Percentiles rank a stretch among this genome's conserved stretches.
These are phyloP conservation scores for Starmerella riodocensis DNA, from an alignment of 805 yeast genomes.

Conservation along the genomic window DNA sequence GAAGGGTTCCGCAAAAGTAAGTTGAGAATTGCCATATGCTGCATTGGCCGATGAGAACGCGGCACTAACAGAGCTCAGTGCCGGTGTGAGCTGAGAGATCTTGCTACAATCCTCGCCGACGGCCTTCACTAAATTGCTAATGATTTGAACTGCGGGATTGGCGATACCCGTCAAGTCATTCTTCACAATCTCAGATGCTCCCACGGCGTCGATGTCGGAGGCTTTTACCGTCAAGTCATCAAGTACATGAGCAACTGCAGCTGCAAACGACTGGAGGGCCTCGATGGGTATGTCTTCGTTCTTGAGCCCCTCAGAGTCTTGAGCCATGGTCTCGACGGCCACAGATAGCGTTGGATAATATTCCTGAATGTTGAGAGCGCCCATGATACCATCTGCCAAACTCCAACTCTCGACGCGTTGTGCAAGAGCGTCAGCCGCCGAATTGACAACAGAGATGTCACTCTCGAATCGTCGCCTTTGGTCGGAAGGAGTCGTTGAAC, in stretches of 20 bases:
- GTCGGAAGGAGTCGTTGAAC: too few relatives aligned
- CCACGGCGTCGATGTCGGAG: conserved; percentile 20
- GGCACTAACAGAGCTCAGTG: conserved; percentile 10
- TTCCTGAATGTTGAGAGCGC: conserved; percentile 25
- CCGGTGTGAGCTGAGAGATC: conserved; percentile 12
- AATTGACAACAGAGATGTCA: conserved; percentile 12
- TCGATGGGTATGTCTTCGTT: conserved; percentile 9
- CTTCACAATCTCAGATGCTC: conserved; percentile 20
- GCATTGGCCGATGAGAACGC: conserved; percentile 14
- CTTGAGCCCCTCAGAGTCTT: conserved; percentile 6
- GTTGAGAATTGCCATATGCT: conserved; percentile 7
- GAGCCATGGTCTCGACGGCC: conserved; percentile 16
- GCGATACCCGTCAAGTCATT: conserved; percentile 19
- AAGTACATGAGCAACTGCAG: conserved; percentile 17
- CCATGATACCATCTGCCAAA: conserved; percentile 20
- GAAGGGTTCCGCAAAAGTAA: not conserved
- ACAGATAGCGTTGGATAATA: conserved; percentile 16
- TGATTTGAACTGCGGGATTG: conserved; percentile 19
- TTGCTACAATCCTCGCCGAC: conserved; percentile 12
- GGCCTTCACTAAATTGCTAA: conserved; percentile 15
- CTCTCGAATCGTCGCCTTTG: too few relatives aligned
- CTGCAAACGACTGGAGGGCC: conserved; percentile 8
- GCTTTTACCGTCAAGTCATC: conserved; percentile 21
- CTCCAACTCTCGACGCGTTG: conserved; percentile 13
- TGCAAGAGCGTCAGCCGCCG: conserved; percentile 14